Evolutionary conservation across 2,329 filamentous ascomycete genomes (phyloP), one percentile per base, ranked within the genome.

Genomic region (Pseudocercospora macadamiae): DNA sequence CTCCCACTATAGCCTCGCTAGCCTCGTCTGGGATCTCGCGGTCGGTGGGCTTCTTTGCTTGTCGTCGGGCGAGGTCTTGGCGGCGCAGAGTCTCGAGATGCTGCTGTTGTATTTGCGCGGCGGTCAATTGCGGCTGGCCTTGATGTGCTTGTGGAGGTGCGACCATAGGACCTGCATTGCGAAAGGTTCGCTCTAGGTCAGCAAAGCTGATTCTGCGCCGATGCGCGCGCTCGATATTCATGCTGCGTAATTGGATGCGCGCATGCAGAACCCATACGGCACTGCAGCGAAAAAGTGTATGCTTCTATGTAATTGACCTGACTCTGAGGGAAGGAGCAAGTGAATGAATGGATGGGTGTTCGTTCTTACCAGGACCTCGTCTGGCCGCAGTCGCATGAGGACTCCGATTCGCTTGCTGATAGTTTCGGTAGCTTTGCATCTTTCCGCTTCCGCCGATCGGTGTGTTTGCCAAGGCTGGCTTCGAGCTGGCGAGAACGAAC

Each of bases 41-140:
- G 76, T 99, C 95, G 59, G 92, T 97, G 1, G 95, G 95, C 76
- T 93, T 96, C 72, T 88, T 87, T 71, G 90, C 91, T 67, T 91
- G 87, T 61, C 92, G 86, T 75, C 93, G 91, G 63, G 86, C 81
- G 66, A 81, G 82, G 44, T 85, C 84, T 64, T 81, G 76, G 36
- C 70, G 67, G 34, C 71, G 70, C 55, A 74, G 66, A 48, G 76
- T 75, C 61, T 76, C 77, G 57, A 76, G 74, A 59, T 77, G 74
- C 63, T 80, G 77, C 57, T 75, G 75, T 56, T 80, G 77, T 54
- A 79, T 71, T 64, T 80, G 78, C 68, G 77, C 73, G 58, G 77
- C 75, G 61, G 82, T 81, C 63, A 84, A 82, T 62, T 84, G 80
- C 64, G 66, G 59, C 51, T 64, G 62, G 25, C 59, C 51, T 68